Base-by-base conservation (phyloP, 371 early-diverging fungal genomes). In the Sporodiniella umbellata region DNA sequence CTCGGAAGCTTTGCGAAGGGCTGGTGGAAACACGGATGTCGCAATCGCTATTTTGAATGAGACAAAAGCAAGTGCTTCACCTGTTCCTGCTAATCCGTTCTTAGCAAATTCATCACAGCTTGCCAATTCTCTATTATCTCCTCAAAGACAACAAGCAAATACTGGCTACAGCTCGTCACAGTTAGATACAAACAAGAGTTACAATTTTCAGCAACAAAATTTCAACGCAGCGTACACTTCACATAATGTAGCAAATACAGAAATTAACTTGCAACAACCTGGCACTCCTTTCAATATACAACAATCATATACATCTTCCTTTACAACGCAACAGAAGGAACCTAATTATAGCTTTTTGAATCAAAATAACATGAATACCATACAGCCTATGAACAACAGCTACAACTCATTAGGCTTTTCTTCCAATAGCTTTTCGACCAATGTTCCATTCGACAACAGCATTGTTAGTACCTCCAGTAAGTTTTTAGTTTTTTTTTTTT, bases 11-110 rank as follows among this genome's bases (percentile, higher is more conserved):
- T 66, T 83, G 24, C 78, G 78, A 24, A 78, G 83, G 42, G 68
- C 79, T 5, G 83, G 79, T 19, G 83, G 83, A 10, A 83, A 83
- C 51, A 49, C 72, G 4, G 78, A 80, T 14, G 79, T 83, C 15
- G 83, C 83, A 5, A 66, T 70, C 2, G 70, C 64, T 10, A 56
- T 83, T 25, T 55, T 83, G 48, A 64, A 72, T n/a, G 77, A 74
- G 28, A 57, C 69, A 18, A 57, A 31, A 50, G 58, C 43, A 46
- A 48, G 31, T 40, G 54, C 49, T 18, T 44, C 58, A 14, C 42
- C 44, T 48, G 54, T 35, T 60, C 56, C 49, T 56, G 60, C 56
- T 51, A 26, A 65, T 65, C 33, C 56, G 58, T 33, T 47, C n/a
- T n/a, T n/a, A n/a, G n/a, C n/a, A n/a, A n/a, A n/a, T 28, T 35